A percentile compares a stretch with the other conserved stretches of the same genome.
These are phyloP conservation scores for Acer negundo DNA, from an alignment of 345 rosid species.

Conservation along the genomic window DNA sequence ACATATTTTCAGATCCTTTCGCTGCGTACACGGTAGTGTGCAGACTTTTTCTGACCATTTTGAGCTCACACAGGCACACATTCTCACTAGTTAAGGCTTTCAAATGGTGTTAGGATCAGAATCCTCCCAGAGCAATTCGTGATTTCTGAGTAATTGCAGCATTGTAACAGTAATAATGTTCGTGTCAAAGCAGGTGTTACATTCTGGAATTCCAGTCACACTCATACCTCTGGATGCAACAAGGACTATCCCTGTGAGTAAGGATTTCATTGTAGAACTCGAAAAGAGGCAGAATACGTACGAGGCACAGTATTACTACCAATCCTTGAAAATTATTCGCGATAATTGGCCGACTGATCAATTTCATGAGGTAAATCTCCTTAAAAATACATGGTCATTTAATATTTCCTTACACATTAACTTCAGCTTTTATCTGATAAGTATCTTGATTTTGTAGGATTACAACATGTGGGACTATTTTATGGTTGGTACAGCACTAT, in stretches of 20 bases:
- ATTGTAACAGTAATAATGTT: background rate
- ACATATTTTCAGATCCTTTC: slow-evolving; percentile 29
- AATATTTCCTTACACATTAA: too few relatives aligned
- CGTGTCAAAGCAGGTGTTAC: slow-evolving; percentile 56
- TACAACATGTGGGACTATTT: slow-evolving; percentile 97
- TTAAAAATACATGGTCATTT: background rate
- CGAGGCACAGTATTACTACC: slow-evolving; percentile 79
- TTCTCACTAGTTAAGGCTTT: too few relatives aligned
- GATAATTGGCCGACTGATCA: slow-evolving; percentile 63
- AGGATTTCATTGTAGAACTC: slow-evolving; percentile 58
- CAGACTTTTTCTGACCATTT: background rate
- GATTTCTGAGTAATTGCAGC: too few relatives aligned
- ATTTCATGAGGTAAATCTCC: slow-evolving; percentile 51
- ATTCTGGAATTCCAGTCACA: slow-evolving; percentile 83
- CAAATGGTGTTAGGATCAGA: too few relatives aligned
- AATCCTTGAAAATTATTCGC: slow-evolving; percentile 67
- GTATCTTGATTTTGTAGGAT: slow-evolving; percentile 46
- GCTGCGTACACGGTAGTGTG: slow-evolving; percentile 26
- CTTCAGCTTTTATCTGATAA: too few relatives aligned
- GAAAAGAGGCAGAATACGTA: slow-evolving; percentile 62
- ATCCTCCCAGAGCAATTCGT: too few relatives aligned
- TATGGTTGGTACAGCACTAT: slow-evolving; percentile 69
- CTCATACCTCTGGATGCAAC: slow-evolving; percentile 92
- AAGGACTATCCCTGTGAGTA: slow-evolving; percentile 64
- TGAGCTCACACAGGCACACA: background rate